These are phyloP conservation scores for Colletotrichum ledebouriae DNA, from an alignment of 2,329 filamentous ascomycete genomes.

Conservation along the genomic window DNA sequence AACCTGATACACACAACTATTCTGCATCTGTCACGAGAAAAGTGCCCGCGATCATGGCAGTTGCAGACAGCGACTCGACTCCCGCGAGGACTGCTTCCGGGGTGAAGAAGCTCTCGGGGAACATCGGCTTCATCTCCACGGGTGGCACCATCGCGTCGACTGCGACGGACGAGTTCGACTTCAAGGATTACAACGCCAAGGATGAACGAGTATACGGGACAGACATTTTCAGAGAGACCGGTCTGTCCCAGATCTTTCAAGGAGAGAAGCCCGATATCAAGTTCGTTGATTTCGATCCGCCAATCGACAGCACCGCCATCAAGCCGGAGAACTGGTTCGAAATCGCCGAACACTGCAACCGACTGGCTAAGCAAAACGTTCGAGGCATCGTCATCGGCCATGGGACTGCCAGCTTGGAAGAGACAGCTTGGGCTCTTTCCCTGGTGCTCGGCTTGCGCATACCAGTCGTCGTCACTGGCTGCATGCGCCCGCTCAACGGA, in stretches of 20 bases:
- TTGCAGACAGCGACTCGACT: background rate
- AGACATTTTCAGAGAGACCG: background rate
- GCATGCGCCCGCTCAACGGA: constrained; percentile 19
- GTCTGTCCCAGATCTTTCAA: background rate
- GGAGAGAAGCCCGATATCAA: background rate
- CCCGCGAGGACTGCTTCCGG: background rate
- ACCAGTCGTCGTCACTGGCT: constrained; percentile 23
- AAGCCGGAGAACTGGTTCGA: background rate
- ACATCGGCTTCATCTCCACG: constrained; percentile 19
- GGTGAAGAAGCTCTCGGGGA: background rate
- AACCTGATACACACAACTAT: too few species aligned
- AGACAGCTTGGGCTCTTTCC: constrained; percentile 26
- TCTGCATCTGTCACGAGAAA: too few species aligned
- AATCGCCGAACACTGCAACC: constrained; percentile 1
- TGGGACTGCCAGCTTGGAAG: constrained; percentile 33
- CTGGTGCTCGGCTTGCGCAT: background rate
- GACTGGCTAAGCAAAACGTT: background rate
- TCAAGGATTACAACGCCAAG: constrained; percentile 24
- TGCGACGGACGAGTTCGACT: constrained; percentile 15
- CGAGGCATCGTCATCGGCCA: constrained; percentile 26
- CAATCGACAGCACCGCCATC: constrained; percentile 31
- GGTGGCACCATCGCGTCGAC: constrained; percentile 27
- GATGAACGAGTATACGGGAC: constrained; percentile 6
- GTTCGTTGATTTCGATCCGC: background rate
- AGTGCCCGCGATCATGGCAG: too few species aligned